Percentiles rank a stretch among this genome's conserved stretches.
phyloP scores from a whole-genome alignment of 768 basidiomycete genomes.

The Tulasnella sp. region DNA sequence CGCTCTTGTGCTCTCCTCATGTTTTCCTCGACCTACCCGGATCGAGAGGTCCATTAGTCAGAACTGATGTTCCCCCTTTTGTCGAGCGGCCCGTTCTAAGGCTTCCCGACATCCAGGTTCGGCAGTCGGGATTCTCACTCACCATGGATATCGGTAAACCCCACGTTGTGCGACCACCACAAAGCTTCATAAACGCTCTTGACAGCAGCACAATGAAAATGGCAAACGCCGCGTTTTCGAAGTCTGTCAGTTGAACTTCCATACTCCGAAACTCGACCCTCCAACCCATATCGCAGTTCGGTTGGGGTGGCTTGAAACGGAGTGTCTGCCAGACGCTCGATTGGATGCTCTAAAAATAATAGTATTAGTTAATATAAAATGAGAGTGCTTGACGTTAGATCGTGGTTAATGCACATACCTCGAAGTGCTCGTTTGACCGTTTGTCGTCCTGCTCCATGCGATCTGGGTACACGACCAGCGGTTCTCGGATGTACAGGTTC shows the following conservation, averaged over 20 bases:
- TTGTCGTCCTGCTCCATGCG: conserved; percentile 87
- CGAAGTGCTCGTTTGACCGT: conserved; percentile 88
- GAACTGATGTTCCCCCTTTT: no score
- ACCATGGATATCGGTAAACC: conserved; percentile 97
- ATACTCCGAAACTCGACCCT: conserved; percentile 96
- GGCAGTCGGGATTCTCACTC: conserved; percentile 16
- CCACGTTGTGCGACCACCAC: conserved; percentile 61
- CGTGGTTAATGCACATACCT: conserved; percentile 49
- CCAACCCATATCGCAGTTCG: conserved; percentile 88
- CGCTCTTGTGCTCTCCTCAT: conserved; percentile 85
- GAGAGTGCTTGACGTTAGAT: not conserved
- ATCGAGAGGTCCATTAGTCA: not conserved
- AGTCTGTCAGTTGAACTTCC: conserved; percentile 98
- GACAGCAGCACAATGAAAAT: conserved; percentile 93
- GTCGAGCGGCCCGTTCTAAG: no score
- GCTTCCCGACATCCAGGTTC: no score
- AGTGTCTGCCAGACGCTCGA: conserved; percentile 99
- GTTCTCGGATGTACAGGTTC: conserved; percentile 95
- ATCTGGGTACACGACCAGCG: conserved; percentile 89
- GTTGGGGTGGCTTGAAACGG: conserved; percentile 95
- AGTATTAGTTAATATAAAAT: not conserved
- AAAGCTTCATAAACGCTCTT: conserved; percentile 84
- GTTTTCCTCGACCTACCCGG: conserved; percentile 84
- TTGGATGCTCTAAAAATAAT: conserved; percentile 73
- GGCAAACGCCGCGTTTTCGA: conserved; percentile 95